These are phyloP conservation scores for Betula pendula DNA, from an alignment of 306 rosid species.

Conservation along the genomic window DNA sequence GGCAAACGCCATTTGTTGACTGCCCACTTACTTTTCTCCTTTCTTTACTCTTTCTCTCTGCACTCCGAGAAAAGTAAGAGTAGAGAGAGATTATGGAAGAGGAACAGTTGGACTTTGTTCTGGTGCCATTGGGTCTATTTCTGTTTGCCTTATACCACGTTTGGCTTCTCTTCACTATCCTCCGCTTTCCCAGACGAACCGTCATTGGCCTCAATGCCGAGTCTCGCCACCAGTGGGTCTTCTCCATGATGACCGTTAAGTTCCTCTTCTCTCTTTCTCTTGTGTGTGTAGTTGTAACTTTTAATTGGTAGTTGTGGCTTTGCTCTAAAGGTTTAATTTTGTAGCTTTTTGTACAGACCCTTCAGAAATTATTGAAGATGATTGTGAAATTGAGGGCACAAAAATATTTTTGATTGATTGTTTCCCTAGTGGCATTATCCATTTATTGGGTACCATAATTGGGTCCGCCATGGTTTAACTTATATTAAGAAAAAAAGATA, in stretches of 20 bases:
- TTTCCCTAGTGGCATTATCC: background rate
- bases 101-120: constrained; percentile 45
- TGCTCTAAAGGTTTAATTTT: background rate
- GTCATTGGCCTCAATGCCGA: constrained; percentile 77
- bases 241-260: constrained; percentile 71
- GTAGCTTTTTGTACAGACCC: background rate
- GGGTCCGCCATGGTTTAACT: background rate
- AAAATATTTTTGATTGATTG: background rate
- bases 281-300: background rate
- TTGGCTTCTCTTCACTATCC: constrained; percentile 56
- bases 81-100: constrained; percentile 45
- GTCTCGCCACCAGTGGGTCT: constrained; percentile 81
- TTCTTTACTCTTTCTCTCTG: background rate
- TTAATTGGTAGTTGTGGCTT: background rate
- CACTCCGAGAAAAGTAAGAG: background rate
- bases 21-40: background rate
- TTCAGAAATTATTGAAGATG: background rate
- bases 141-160: constrained; percentile 53
- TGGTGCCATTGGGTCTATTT: constrained; percentile 67
- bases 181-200: constrained; percentile 52
- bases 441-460: background rate
- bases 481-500: background rate
- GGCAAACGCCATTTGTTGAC: background rate
- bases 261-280: constrained; percentile 19
- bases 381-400: background rate